A percentile compares a stretch with the other conserved stretches of the same genome.
These are phyloP conservation scores for Leishmania tarentolae DNA, from an alignment of 208 protist species.

Conservation along the genomic window DNA sequence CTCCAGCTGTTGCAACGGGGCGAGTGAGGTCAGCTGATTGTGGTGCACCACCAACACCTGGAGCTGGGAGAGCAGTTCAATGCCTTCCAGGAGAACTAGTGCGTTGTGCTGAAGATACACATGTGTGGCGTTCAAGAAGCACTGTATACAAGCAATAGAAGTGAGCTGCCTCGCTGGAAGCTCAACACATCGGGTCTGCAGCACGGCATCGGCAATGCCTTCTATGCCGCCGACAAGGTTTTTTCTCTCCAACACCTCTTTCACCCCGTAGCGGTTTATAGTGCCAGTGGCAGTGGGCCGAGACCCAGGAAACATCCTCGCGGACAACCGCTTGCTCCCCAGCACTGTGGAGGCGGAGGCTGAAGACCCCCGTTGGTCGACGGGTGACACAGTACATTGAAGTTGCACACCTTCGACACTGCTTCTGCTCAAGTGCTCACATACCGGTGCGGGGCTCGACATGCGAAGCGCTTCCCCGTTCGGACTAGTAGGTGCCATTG, in stretches of 20 bases:
- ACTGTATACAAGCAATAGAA: slow-evolving; percentile 43
- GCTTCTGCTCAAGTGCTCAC: background rate
- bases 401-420: background rate
- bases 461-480: background rate
- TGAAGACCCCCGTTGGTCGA: background rate
- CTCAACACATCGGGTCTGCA: slow-evolving; percentile 57
- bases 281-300: background rate
- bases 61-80: slow-evolving; percentile 65
- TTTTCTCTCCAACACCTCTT: slow-evolving; percentile 40
- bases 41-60: slow-evolving; percentile 77
- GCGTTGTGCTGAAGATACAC: slow-evolving; percentile 82
- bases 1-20: slow-evolving; percentile 46
- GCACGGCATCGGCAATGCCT: slow-evolving; percentile 64
- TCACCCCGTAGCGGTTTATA: slow-evolving; percentile 4
- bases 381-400: background rate
- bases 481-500: background rate
- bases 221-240: slow-evolving; percentile 57
- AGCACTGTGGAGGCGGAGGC: background rate
- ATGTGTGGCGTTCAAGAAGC: slow-evolving; percentile 78
- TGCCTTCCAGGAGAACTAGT: slow-evolving; percentile 52
- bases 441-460: background rate
- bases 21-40: slow-evolving; percentile 58
- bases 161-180: slow-evolving; percentile 43
- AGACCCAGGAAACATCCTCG: background rate
- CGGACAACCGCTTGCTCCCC: background rate